Evolutionary conservation across 1,284 basidiomycete genomes (phyloP).

Genomic region (Xerocomus minutiporus): DNA sequence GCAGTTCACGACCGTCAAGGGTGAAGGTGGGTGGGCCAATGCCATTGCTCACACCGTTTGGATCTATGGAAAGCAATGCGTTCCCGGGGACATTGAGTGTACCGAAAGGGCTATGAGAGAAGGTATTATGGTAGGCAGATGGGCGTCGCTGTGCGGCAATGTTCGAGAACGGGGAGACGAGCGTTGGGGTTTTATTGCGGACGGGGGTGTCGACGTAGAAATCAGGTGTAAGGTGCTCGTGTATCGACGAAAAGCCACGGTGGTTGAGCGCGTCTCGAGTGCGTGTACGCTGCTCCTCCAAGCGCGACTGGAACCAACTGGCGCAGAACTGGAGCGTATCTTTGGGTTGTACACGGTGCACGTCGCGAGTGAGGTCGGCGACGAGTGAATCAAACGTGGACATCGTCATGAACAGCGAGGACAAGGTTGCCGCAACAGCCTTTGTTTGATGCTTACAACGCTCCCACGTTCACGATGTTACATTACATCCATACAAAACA

Average conservation of each 20-base stretch:
- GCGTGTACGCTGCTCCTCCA: slow-evolving; percentile 77
- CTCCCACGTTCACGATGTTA: slow-evolving; percentile 25
- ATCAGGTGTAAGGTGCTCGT: slow-evolving; percentile 51
- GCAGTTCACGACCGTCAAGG: slow-evolving; percentile 52
- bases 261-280: slow-evolving; percentile 61
- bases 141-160: slow-evolving; percentile 46
- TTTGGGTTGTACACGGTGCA: slow-evolving; percentile 76
- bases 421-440: background rate
- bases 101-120: slow-evolving; percentile 66
- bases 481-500: slow-evolving; percentile 4
- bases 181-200: slow-evolving; percentile 31
- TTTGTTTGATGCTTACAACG: slow-evolving; percentile 8
- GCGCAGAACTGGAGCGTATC: slow-evolving; percentile 93
- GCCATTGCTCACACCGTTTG: slow-evolving; percentile 22
- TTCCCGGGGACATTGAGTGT: slow-evolving; percentile 74
- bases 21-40: slow-evolving; percentile 50
- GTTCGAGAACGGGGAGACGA: slow-evolving; percentile 48
- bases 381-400: slow-evolving; percentile 79
- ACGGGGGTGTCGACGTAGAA: slow-evolving; percentile 57
- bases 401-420: slow-evolving; percentile 27
- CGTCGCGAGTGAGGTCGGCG: slow-evolving; percentile 84
- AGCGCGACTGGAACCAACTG: slow-evolving; percentile 88
- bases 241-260: slow-evolving; percentile 43
- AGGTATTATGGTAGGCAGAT: slow-evolving; percentile 46
- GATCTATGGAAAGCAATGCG: slow-evolving; percentile 56